Conservation (phyloP, 768 basidiomycete species). For the Favolaschia claudopus region DNA sequence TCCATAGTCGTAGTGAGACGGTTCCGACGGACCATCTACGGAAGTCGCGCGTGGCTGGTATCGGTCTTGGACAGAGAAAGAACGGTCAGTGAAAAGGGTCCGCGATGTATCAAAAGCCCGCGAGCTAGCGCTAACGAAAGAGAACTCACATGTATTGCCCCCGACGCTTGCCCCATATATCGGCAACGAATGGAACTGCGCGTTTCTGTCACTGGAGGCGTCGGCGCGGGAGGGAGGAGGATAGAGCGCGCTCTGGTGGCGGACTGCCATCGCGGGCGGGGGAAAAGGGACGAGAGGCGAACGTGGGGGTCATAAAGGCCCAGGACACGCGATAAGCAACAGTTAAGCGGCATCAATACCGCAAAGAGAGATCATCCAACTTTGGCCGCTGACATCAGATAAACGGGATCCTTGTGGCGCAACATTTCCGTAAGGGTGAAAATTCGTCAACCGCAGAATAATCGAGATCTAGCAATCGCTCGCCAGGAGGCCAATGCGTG, state of each 20-base stretch:
- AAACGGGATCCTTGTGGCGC: too few species aligned
- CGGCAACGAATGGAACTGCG: neutral
- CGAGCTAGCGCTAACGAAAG: neutral
- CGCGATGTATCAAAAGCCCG: conserved; percentile 9
- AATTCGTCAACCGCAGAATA: too few species aligned
- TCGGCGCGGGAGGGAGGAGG: neutral
- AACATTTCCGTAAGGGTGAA: too few species aligned
- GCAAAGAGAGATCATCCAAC: too few species aligned
- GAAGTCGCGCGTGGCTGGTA: conserved; percentile 4
- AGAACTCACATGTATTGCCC: conserved; percentile 11
- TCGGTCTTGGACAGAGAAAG: conserved; percentile 8
- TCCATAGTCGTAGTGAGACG: neutral
- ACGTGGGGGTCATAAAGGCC: neutral
- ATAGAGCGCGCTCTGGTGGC: conserved; percentile 7
- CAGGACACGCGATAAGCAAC: conserved; percentile 18
- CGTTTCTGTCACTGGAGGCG: neutral
- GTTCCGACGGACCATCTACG: conserved; percentile 3
- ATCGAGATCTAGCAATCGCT: too few species aligned
- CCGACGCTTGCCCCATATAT: conserved; percentile 12
- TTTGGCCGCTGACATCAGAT: too few species aligned
- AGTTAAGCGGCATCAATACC: conserved; percentile 2
- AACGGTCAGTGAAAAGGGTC: conserved; percentile 9
- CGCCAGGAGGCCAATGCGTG: too few species aligned
- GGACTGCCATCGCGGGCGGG: conserved; percentile 4
- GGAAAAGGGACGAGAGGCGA: neutral